Evolutionary conservation across 176 grass and related monocot species (phyloP), one percentile per base, ranked within the genome.

Genomic region (Triticum turgidum): DNA sequence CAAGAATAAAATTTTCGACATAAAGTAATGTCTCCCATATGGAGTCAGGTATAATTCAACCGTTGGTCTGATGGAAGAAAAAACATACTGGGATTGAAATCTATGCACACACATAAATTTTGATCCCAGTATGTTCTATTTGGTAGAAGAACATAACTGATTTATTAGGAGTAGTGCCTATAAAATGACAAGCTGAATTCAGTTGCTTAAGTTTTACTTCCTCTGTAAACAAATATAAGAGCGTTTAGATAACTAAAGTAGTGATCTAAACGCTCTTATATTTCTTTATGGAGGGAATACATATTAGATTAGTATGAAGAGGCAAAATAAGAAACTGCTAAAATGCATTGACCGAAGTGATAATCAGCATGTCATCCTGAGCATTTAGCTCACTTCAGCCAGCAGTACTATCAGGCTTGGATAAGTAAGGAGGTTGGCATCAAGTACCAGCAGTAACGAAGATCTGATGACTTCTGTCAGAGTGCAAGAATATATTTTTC

Each of bases 391-490:
- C 33, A 66, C 35, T 61, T 68, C 69, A 84, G 38, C 52, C 20
- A 65, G 30, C 8, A 90, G 30, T 37, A 15, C 39, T 41, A 51
- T n/a, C 61, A 81, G 51, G 15, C 49, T 17, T 6, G 39, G 35
- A 42, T 85, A 81, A 69, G 32, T 18, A 83, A 84, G 67, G 68
- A 84, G 70, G 76, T 32, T 80, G 45, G 61, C 3, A 81, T 80
- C 30, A 63, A 81, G 76, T 68, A 52, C 64, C 49, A 63, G 78
- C 25, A 62, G 29, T 59, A 80, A 80, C 39, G 69, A 87, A 4
- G 27, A 82, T 77, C 18, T 81, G 84, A 78, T 85, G 25, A 77
- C 71, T 88, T 85, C 70, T 78, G 70, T 85, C 77, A 82, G 86
- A 79, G 86, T 85, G 70, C 47, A 85, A 88, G 86, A 91, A 88